phyloP scores from a whole-genome alignment of 768 basidiomycete species.

The Auricularia sp. region DNA sequence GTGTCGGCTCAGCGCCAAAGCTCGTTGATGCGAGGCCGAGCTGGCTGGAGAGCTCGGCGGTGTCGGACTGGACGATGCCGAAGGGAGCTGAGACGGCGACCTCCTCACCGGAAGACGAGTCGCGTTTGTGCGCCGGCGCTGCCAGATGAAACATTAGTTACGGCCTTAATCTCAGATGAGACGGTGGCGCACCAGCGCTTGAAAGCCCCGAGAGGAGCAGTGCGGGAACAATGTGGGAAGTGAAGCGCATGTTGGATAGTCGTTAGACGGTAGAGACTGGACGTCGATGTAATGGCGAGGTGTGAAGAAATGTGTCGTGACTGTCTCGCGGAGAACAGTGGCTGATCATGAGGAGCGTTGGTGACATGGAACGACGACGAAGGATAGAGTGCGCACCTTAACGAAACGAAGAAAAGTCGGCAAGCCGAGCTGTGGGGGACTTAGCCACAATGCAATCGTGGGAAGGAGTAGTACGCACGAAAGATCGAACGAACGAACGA shows the following conservation, averaged over 20 bases:
- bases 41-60: constrained; percentile 24
- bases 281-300: neutral
- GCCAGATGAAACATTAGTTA: neutral
- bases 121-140: constrained; percentile 1
- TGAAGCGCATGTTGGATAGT: neutral
- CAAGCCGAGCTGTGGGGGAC: neutral
- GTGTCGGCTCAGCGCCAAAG: neutral
- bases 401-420: neutral
- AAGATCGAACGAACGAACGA: neutral
- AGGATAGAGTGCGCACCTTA: neutral
- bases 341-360: neutral
- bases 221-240: neutral
- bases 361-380: neutral
- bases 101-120: constrained; percentile 16
- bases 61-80: constrained; percentile 36
- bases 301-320: neutral
- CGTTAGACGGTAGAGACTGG: neutral
- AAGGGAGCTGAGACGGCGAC: constrained; percentile 39
- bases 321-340: neutral
- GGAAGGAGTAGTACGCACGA: neutral
- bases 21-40: constrained; percentile 3
- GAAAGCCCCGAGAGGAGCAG: neutral
- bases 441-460: neutral
- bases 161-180: neutral
- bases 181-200: neutral